Percentiles rank a stretch among this genome's conserved stretches.
Conservation (phyloP, 2,329 filamentous ascomycete species). For the Botryotinia calthae region DNA sequence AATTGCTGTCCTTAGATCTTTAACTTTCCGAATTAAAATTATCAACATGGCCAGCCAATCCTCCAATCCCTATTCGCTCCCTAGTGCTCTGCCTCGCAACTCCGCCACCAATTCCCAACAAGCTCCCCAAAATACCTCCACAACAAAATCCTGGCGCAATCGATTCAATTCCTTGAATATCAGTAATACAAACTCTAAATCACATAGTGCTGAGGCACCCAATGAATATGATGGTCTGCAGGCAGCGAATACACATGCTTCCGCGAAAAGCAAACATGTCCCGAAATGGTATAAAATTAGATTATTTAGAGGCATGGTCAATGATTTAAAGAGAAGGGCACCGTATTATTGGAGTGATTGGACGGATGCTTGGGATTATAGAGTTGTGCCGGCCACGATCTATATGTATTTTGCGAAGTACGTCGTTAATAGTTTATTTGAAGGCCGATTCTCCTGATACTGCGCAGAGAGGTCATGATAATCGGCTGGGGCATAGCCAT, state of each 20-base stretch:
- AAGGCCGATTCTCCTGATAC: background rate
- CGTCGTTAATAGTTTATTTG: constrained; percentile 4
- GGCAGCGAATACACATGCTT: constrained; percentile 24
- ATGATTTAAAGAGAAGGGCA: constrained; percentile 69
- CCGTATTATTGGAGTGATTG: constrained; percentile 83
- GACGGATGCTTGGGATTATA: constrained; percentile 85
- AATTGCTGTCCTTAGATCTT: background rate
- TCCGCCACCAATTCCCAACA: constrained; percentile 3
- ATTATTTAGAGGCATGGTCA: constrained; percentile 74
- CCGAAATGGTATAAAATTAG: constrained; percentile 69
- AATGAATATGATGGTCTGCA: constrained; percentile 20
- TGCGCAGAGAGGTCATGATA: background rate
- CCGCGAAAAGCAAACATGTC: constrained; percentile 26
- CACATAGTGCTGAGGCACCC: background rate
- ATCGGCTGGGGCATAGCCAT: background rate
- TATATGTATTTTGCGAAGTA: constrained; percentile 98
- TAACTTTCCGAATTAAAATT: background rate
- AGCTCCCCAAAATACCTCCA: background rate
- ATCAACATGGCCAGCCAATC: constrained; percentile 17
- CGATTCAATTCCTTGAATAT: constrained; percentile 9
- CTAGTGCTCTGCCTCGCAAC: constrained; percentile 26
- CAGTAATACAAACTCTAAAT: background rate
- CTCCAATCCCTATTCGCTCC: constrained; percentile 27
- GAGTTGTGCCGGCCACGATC: constrained; percentile 79
- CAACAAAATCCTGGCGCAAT: constrained; percentile 15